Evolutionary conservation across 306 rosid species (phyloP).

Genomic region (Cyamopsis tetragonoloba): DNA sequence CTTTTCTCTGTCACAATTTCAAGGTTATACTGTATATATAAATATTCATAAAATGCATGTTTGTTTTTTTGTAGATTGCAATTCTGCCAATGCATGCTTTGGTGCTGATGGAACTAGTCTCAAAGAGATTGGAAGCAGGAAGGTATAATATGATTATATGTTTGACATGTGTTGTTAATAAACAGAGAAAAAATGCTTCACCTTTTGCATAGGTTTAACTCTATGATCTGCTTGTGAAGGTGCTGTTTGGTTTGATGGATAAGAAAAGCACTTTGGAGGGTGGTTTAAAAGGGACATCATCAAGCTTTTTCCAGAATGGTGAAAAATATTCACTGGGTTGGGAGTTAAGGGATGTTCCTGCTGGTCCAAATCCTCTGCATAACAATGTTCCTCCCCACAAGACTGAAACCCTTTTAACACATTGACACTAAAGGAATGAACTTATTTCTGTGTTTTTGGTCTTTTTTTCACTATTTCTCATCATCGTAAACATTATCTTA

Average conservation of each 20-base stretch:
- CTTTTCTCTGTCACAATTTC: background rate
- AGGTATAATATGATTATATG: too few species aligned
- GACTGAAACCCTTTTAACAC: conserved; percentile 46
- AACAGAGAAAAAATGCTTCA: too few species aligned
- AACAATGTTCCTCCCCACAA: conserved; percentile 56
- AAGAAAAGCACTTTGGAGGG: conserved; percentile 19
- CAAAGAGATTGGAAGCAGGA: conserved; percentile 36
- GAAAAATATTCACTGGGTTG: too few species aligned
- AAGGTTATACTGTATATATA: background rate
- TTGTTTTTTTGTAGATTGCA: conserved; percentile 38
- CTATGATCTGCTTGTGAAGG: conserved; percentile 26
- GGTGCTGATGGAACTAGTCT: conserved; percentile 20
- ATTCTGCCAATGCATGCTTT: conserved; percentile 31
- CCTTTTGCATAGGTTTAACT: too few species aligned
- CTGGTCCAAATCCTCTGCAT: conserved; percentile 75
- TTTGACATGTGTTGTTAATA: too few species aligned
- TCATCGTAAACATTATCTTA: too few species aligned
- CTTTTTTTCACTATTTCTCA: too few species aligned
- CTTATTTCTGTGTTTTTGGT: too few species aligned
- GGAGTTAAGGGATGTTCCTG: conserved; percentile 60
- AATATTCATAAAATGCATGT: background rate
- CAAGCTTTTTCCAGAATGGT: conserved; percentile 4
- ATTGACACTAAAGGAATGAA: too few species aligned
- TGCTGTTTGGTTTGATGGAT: conserved; percentile 33
- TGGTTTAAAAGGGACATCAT: conserved; percentile 32